Base-by-base conservation (phyloP, 31 red algal genomes). In the Endocladia muricata region DNA sequence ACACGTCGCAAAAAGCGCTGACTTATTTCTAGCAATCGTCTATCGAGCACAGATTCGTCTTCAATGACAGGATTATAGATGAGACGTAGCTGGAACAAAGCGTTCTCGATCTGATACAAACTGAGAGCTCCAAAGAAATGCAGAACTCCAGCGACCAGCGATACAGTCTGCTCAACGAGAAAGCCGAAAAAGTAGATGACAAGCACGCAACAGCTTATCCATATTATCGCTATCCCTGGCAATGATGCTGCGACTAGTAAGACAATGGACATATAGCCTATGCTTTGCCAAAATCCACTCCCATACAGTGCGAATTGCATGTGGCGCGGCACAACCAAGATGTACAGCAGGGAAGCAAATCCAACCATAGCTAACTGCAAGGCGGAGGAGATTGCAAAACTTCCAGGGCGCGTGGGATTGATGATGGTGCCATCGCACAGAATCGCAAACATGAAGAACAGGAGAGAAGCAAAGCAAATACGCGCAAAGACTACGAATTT, bases 401-500 rank as follows among this genome's bases (percentile, higher is more conserved):
- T 48, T 9, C 65, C 56, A n/a, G 79, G 52, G 5, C 67, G 51
- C 34, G 72, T 66, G 1, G 79, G 79, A 4, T 55, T 63, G 32
- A 73, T 73, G 44, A 83, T 73, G 37, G 67, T 61, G 37, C 79
- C 79, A 8, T 83, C 79, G 33, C 19, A 36, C 26, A 83, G 15
- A 29, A 83, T 83, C 56, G 79, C 66, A 5, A 69, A 38, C 34
- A 83, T n/a, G 37, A 66, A 83, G 25, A 83, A 34, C 9, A 83
- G 26, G 25, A 83, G 56, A 11, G 79, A 73, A 21, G 66, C 34
- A 41, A 83, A 61, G 19, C 38, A 55, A 30, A 83, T 72, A 34
- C 58, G 67, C 37, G 73, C 58, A 32, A 83, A 43, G 55, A 83
- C 68, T 17, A 83, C 79, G 23, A 83, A 83, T 58, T 83, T 83